Percentiles rank a stretch among this genome's conserved stretches.
Conservation (phyloP, 257 asterid genomes). For the Solanum rostratum region DNA sequence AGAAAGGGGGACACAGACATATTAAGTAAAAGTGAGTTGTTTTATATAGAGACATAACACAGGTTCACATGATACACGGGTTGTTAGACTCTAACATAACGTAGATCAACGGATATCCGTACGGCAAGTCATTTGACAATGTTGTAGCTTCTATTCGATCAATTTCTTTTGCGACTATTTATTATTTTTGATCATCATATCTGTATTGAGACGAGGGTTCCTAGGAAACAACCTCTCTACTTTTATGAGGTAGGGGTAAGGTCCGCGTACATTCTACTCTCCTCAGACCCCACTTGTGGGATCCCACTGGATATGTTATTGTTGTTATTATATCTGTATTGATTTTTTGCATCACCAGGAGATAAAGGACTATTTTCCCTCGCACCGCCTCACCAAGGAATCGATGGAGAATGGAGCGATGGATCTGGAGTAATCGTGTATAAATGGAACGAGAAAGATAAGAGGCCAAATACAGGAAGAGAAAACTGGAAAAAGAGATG, state of each 20-base stretch:
- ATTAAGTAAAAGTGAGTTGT: neutral
- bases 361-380: constrained; percentile 43
- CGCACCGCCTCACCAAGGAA: constrained; percentile 62
- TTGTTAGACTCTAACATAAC: neutral
- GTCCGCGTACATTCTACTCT: too few relatives aligned
- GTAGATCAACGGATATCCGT: neutral
- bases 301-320: too few relatives aligned
- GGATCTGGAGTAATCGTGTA: constrained; percentile 18
- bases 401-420: constrained; percentile 66
- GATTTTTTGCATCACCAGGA: constrained; percentile 16
- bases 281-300: too few relatives aligned
- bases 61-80: neutral
- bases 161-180: neutral
- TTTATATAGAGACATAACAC: neutral
- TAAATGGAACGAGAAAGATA: neutral
- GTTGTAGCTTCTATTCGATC: neutral
- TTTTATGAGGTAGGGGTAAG: too few relatives aligned
- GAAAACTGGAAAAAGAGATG: constrained; percentile 57
- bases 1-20: neutral
- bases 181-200: neutral
- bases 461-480: constrained; percentile 40
- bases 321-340: neutral
- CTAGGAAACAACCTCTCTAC: too few relatives aligned
- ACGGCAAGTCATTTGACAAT: neutral
- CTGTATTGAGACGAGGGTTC: too few relatives aligned